Evolutionary conservation across 1,139 yeast genomes (phyloP).

Genomic region (Taiozyma sp.): DNA sequence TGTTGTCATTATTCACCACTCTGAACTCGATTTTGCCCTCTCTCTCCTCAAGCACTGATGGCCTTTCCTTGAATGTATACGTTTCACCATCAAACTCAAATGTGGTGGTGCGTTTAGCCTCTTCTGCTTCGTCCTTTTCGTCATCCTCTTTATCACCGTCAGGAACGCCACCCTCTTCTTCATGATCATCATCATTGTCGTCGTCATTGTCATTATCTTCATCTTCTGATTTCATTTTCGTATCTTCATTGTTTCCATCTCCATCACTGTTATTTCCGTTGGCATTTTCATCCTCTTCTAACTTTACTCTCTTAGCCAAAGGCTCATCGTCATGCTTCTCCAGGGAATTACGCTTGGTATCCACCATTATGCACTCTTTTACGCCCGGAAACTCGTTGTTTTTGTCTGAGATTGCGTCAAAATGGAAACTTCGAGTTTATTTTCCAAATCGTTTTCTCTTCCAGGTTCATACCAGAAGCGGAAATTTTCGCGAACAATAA

Average conservation of each 20-base stretch:
- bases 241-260: constrained; percentile 23
- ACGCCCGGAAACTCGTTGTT: neutral
- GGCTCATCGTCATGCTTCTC: constrained; percentile 34
- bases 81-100: constrained; percentile 72
- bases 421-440: neutral
- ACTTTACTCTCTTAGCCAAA: constrained; percentile 30
- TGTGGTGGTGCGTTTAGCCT: constrained; percentile 40
- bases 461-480: neutral
- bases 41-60: constrained; percentile 88
- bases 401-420: neutral
- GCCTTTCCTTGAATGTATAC: constrained; percentile 84
- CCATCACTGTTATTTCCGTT: constrained; percentile 16
- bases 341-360: constrained; percentile 11
- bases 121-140: constrained; percentile 27
- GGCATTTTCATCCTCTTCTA: constrained; percentile 20
- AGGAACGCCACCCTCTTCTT: constrained; percentile 17
- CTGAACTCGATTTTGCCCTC: constrained; percentile 91
- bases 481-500: neutral
- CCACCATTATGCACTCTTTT: constrained; percentile 16
- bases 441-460: neutral
- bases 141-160: constrained; percentile 24
- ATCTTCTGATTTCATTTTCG: constrained; percentile 23
- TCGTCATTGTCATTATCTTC: constrained; percentile 22
- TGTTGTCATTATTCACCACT: constrained; percentile 92
- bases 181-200: constrained; percentile 16